Evolutionary conservation across 192 early-diverging fungal genomes (phyloP).

Genomic region (Allomyces javanicus): DNA sequence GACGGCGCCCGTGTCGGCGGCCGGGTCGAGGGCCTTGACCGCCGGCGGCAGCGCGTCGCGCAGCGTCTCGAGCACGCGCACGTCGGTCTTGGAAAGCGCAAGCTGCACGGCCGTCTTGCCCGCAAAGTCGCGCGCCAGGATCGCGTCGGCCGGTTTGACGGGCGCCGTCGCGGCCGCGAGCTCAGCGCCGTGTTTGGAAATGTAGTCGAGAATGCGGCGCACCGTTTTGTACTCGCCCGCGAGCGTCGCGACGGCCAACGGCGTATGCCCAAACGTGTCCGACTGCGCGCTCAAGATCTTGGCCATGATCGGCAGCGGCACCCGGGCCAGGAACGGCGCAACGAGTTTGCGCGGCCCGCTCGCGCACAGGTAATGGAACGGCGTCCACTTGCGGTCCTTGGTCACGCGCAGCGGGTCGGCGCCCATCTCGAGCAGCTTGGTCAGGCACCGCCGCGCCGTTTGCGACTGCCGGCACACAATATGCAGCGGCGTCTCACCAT

Average conservation of each 20-base stretch:
- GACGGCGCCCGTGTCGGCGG: not conserved
- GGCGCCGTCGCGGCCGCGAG: not conserved
- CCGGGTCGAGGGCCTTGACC: not conserved
- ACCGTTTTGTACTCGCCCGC: not conserved
- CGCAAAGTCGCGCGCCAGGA: not conserved
- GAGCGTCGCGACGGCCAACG: not conserved
- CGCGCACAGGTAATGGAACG: not conserved
- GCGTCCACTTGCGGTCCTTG: not conserved
- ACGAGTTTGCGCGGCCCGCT: not conserved
- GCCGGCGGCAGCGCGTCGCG: not conserved
- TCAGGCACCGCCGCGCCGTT: not conserved
- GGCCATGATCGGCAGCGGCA: not conserved
- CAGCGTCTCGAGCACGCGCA: not conserved
- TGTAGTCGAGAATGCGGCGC: not conserved
- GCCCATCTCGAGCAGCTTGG: not conserved
- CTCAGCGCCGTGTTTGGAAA: not conserved
- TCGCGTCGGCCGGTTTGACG: not conserved
- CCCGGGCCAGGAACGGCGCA: not conserved
- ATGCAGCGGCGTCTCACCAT: not conserved
- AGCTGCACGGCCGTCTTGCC: not conserved
- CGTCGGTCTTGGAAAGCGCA: not conserved
- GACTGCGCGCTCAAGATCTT: not conserved
- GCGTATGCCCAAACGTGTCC: not conserved
- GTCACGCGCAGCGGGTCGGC: not conserved
- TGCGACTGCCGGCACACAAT: too few species aligned